Evolutionary conservation across 805 yeast genomes (phyloP), one percentile per base, ranked within the genome.

Genomic region (Candida coquimbonensis): DNA sequence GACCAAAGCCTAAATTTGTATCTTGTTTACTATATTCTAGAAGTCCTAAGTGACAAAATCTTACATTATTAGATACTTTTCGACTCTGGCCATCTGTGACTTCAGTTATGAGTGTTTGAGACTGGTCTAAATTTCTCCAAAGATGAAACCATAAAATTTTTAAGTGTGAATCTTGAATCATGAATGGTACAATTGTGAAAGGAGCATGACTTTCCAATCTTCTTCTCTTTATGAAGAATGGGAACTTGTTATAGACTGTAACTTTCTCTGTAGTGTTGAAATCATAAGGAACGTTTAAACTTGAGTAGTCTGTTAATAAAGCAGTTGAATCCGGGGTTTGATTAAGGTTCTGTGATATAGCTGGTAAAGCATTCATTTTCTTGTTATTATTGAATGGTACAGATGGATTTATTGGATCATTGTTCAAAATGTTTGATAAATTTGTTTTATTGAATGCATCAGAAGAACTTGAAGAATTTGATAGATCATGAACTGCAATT

Each of bases 191-290:
- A 72, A 79, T 73, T 1, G 80, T 59, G 33, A 77, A 65, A 0
- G 83, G 78, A 1, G 83, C 84, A 57, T 69, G 72, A 52, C 71
- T 70, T 48, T 68, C 66, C 31, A 72, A 59, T 38, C 77, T 59
- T 4, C 70, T 62, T 41, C 66, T 69, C 26, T 65, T 66, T 16
- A 67, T 49, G 43, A 69, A 60, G 45, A 75, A 64, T 0, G 83
- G 73, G 4, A 68, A 50, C 50, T 66, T 67, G 2, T 74, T 75
- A 48, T 67, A 72, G 32, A 77, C 63, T 43, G 73, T 66, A 7
- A 78, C 61, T 1, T 47, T 46, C 12, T 72, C 78, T 19, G 66
- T 57, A 0, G 61, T 54, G 14, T 61, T 53, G 34, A 52, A 52
- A 25, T 50, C 60, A 19, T 53, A 53, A 9, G 11, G 13, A 33